Conservation (phyloP, 768 basidiomycete species). For the Suillus fuscotomentosus region DNA sequence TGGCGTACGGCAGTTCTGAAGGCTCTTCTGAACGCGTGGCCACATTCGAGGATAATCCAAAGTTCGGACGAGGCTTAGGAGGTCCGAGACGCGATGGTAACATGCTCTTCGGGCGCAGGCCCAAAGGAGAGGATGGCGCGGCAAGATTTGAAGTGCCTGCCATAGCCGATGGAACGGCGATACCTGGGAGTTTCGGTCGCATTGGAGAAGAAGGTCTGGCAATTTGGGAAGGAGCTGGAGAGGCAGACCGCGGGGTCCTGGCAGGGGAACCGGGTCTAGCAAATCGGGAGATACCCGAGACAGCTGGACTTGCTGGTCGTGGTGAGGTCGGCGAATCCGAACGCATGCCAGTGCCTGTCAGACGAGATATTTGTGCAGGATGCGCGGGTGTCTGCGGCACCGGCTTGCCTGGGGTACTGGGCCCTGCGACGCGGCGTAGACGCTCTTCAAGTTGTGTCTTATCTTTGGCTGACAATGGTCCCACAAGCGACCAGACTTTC, state of each 20-base stretch:
- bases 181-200: conserved; percentile 42
- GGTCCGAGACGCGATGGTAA: conserved; percentile 74
- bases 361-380: conserved; percentile 51
- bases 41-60: conserved; percentile 20
- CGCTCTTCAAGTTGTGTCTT: conserved; percentile 92
- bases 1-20: conserved; percentile 31
- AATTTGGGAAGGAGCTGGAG: conserved; percentile 36
- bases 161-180: conserved; percentile 17
- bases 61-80: conserved; percentile 50
- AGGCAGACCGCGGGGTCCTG: conserved; percentile 31
- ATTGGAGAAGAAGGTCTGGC: conserved; percentile 52
- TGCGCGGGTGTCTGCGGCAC: conserved; percentile 42
- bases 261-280: conserved; percentile 44
- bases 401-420: conserved; percentile 43
- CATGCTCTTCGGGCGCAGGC: conserved; percentile 60
- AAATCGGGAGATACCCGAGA: conserved; percentile 37
- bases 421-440: conserved; percentile 75
- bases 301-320: conserved; percentile 49
- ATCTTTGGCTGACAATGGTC: conserved; percentile 76
- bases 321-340: conserved; percentile 52
- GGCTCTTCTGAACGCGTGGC: conserved; percentile 25
- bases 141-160: conserved; percentile 21
- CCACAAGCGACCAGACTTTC: conserved; percentile 79
- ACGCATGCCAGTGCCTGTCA: conserved; percentile 43
- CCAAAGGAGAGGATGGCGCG: conserved; percentile 35